phyloP scores from a whole-genome alignment of 805 yeast genomes.

The Komagataella ulmi region DNA sequence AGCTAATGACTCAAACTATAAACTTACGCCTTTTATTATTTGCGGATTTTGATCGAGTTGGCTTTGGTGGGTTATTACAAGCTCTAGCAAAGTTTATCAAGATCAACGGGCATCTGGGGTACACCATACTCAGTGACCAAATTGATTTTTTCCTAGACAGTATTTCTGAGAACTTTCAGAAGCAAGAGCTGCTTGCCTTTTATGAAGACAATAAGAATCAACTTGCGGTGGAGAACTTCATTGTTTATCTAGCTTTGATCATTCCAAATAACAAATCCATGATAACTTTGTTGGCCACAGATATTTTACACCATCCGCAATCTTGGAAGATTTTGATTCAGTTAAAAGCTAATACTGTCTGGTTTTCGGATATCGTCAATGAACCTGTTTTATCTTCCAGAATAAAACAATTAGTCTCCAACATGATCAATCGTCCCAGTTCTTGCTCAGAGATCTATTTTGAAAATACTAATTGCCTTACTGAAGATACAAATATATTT shows the following conservation, averaged over 20 bases:
- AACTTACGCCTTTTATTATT: slow-evolving; percentile 31
- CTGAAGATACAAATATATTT: neutral
- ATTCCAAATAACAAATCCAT: slow-evolving; percentile 2
- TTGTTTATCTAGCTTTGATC: slow-evolving; percentile 6
- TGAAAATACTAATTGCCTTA: neutral
- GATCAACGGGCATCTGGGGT: slow-evolving; percentile 13
- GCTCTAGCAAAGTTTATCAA: neutral
- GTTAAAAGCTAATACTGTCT: slow-evolving; percentile 6
- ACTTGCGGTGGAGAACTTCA: slow-evolving; percentile 8
- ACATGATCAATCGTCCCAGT: neutral
- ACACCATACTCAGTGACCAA: slow-evolving; percentile 17
- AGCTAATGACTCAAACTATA: slow-evolving; percentile 35
- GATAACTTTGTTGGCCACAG: slow-evolving; percentile 5
- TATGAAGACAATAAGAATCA: slow-evolving; percentile 2
- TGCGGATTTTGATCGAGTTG: slow-evolving; percentile 16
- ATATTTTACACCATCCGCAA: slow-evolving; percentile 7
- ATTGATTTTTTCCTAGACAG: slow-evolving; percentile 26
- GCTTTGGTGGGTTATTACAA: neutral
- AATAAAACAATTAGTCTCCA: slow-evolving; percentile 13
- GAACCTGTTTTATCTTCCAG: slow-evolving; percentile 9
- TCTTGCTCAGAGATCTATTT: neutral
- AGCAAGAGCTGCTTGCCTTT: slow-evolving; percentile 6
- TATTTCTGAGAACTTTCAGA: slow-evolving; percentile 8
- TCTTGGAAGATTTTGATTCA: slow-evolving; percentile 8
- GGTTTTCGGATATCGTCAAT: slow-evolving; percentile 9